A percentile compares a stretch with the other conserved stretches of the same genome.
These are phyloP conservation scores for Rhynchospora tenuis DNA, from an alignment of 176 grass and related monocot species.

Conservation along the genomic window DNA sequence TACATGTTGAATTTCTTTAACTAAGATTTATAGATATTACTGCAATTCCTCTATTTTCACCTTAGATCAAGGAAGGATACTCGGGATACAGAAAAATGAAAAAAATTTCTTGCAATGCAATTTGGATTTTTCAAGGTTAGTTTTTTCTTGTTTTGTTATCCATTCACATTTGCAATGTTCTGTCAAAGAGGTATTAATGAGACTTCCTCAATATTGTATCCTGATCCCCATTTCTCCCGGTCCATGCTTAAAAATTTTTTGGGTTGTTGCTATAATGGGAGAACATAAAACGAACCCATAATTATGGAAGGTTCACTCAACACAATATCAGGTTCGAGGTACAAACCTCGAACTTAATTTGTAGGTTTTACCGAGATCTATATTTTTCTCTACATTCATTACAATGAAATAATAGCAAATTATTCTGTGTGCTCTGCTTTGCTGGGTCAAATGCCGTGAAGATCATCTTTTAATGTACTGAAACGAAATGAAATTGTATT, in stretches of 20 bases:
- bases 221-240: not conserved
- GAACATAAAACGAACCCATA: too few relatives aligned
- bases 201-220: not conserved
- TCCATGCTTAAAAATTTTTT: too few relatives aligned
- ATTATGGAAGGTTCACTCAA: too few relatives aligned
- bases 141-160: not conserved
- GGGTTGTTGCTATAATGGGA: too few relatives aligned
- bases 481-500: not conserved
- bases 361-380: too few relatives aligned
- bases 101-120: not conserved
- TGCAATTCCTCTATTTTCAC: conserved; percentile 23
- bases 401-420: too few relatives aligned
- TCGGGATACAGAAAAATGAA: not conserved
- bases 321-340: too few relatives aligned
- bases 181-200: not conserved
- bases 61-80: conserved; percentile 13
- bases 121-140: not conserved
- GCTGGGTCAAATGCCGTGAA: too few relatives aligned
- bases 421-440: too few relatives aligned
- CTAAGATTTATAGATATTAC: conserved; percentile 17
- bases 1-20: not conserved
- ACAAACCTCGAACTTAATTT: too few relatives aligned
- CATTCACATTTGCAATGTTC: not conserved
- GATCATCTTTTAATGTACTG: not conserved
- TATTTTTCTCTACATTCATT: too few relatives aligned